Conservation (phyloP, 352 stramenopile genomes). For the Phytophthora pistaciae region DNA sequence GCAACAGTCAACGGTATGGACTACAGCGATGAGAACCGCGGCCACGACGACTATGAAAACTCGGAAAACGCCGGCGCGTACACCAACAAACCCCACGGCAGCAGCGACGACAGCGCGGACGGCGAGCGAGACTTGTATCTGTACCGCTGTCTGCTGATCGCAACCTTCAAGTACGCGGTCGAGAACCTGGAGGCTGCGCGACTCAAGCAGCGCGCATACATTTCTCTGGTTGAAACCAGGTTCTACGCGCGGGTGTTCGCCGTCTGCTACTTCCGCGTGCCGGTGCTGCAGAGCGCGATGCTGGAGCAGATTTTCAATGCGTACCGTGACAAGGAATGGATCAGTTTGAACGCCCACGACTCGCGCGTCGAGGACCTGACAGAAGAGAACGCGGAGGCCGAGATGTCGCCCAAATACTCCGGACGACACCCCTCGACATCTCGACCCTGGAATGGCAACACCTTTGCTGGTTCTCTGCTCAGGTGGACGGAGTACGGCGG, state of each 20-base stretch:
- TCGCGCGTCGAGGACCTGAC: constrained; percentile 37
- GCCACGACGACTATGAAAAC: constrained; percentile 25
- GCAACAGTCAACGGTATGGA: constrained; percentile 31
- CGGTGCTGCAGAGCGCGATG: constrained; percentile 60
- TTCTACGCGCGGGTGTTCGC: constrained; percentile 80
- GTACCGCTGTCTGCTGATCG: constrained; percentile 75
- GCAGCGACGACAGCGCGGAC: constrained; percentile 43
- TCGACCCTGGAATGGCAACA: constrained; percentile 57
- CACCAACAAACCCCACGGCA: constrained; percentile 17
- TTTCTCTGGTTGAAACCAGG: constrained; percentile 62
- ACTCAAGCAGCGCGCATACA: constrained; percentile 52
- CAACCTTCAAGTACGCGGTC: constrained; percentile 78
- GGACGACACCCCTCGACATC: constrained; percentile 51
- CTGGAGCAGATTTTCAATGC: constrained; percentile 63
- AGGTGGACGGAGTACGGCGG: constrained; percentile 71
- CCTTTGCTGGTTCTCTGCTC: constrained; percentile 60
- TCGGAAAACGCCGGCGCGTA: constrained; percentile 24
- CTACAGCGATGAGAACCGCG: constrained; percentile 21
- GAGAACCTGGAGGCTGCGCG: constrained; percentile 66
- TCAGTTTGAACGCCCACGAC: constrained; percentile 40
- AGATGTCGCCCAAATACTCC: not conserved
- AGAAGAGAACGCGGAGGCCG: constrained; percentile 5
- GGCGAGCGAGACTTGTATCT: constrained; percentile 65
- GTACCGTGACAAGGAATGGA: constrained; percentile 64
- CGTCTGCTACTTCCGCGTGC: constrained; percentile 75